Evolutionary conservation across 2,329 filamentous ascomycete species (phyloP), one percentile per base, ranked within the genome.

Genomic region (Zymoseptoria ardabiliae): DNA sequence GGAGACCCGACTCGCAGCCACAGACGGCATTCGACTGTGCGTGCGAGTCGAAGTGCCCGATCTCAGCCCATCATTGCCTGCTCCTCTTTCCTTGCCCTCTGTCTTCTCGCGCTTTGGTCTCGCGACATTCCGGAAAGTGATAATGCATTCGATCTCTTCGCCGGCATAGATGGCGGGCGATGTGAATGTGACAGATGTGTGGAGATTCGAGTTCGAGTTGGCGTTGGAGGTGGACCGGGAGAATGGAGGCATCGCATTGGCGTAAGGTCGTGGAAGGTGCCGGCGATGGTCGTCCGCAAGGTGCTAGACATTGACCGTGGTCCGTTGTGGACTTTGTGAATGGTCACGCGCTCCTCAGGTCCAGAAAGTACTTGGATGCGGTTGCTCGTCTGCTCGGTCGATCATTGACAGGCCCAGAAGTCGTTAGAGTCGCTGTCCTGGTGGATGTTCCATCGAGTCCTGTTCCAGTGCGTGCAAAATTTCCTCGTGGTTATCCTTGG

Each of bases 141-240:
- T 96, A 66, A 87, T 91, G 77, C 94, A 97, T 77, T 92, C 90
- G 71, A 97, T 84, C 71, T 96, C 89, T 80, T 99, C 94, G 75
- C 94, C 94, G 59, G 94, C 90, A 77, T 97, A 99, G 69, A 99
- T 90, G 63, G 90, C 92, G 74, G 93, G 87, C 72, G 96, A 90
- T 74, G 91, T 88, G 89, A 93, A 99, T 78, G 88, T 87, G 75
- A 99, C 90, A 74, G 93, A 96, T 76, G 97, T 93, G 75, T 92
- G 89, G 73, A 99, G 91, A 79, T 95, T 93, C 76, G 81, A 84
- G 41, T 52, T 57, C 41, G 59, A 4, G 35, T 45, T 45, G 13
- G 35, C 6, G 13, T 45, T 45, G 4, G 13, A 17, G 11, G 17
- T 45, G 35, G 35, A 45, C 35, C 35, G 17, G 13, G 35, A 45